Evolutionary conservation across 805 yeast genomes (phyloP).

Genomic region (Blastobotrys terrestris): DNA sequence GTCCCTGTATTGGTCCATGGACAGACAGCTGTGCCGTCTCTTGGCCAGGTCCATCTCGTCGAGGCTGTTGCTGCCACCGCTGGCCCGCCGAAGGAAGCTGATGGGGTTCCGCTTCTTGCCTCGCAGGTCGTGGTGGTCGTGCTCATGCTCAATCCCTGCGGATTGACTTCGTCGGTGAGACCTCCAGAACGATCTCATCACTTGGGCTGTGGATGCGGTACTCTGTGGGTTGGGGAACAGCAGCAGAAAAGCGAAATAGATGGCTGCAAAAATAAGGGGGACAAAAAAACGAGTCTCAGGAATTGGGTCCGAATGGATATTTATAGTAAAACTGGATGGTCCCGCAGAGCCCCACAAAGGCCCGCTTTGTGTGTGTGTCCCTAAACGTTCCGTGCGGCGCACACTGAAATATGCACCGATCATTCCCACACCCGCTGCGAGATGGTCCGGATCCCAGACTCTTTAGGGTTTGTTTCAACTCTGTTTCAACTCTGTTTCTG

Average conservation of each 20-base stretch:
- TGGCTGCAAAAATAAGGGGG: not conserved
- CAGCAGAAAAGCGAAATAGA: too few relatives aligned
- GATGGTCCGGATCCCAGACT: not conserved
- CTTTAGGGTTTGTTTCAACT: not conserved
- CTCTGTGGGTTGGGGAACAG: too few relatives aligned
- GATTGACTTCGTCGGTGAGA: conserved; percentile 18
- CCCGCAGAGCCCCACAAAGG: not conserved
- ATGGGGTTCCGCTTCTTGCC: conserved; percentile 20
- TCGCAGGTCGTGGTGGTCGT: not conserved
- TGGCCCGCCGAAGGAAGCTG: conserved; percentile 13
- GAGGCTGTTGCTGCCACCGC: conserved; percentile 16
- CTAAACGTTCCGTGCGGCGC: not conserved
- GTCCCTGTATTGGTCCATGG: conserved; percentile 18
- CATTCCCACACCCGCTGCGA: not conserved
- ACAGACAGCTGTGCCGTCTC: conserved; percentile 11
- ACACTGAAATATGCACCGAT: not conserved
- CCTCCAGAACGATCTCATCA: conserved; percentile 15
- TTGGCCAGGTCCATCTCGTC: conserved; percentile 11
- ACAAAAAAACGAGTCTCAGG: too few relatives aligned
- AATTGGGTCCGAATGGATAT: not conserved
- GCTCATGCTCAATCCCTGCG: conserved; percentile 8
- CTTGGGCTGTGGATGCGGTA: too few relatives aligned
- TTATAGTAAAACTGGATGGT: not conserved
- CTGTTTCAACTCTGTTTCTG: not conserved
- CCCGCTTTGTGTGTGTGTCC: not conserved